A percentile compares a stretch with the other conserved stretches of the same genome.
Evolutionary conservation across 306 rosid genomes (phyloP).

Genomic region (Cicer yamashitae): DNA sequence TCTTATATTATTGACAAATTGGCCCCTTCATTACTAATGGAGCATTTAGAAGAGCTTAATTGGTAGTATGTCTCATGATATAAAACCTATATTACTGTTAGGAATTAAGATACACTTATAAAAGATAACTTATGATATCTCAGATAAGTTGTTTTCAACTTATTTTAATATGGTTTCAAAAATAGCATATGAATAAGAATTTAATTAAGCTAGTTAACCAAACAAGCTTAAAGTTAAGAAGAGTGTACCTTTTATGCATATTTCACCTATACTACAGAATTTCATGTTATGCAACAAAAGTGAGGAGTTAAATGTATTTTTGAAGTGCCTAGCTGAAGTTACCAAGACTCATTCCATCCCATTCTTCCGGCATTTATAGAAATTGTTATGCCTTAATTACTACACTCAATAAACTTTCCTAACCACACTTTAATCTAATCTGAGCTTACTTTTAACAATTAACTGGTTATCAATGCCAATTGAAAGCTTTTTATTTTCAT

Average conservation of each 20-base stretch:
- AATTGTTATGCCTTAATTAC: slow-evolving; percentile 5
- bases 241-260: background rate
- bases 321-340: background rate
- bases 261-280: background rate
- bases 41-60: background rate
- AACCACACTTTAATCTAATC: background rate
- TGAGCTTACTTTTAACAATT: slow-evolving; percentile 7
- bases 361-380: background rate
- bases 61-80: background rate
- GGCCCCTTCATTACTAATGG: background rate
- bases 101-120: background rate
- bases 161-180: background rate
- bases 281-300: background rate
- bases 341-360: background rate
- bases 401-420: slow-evolving; percentile 12
- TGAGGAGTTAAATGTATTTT: too few relatives aligned
- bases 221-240: background rate
- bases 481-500: background rate
- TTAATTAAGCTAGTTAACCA: background rate
- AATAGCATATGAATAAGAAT: background rate
- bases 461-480: background rate
- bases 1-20: background rate
- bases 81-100: background rate
- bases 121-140: background rate
- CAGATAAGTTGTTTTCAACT: background rate